phyloP scores from a whole-genome alignment of 495 filamentous ascomycete genomes.

The Neurospora terricola region DNA sequence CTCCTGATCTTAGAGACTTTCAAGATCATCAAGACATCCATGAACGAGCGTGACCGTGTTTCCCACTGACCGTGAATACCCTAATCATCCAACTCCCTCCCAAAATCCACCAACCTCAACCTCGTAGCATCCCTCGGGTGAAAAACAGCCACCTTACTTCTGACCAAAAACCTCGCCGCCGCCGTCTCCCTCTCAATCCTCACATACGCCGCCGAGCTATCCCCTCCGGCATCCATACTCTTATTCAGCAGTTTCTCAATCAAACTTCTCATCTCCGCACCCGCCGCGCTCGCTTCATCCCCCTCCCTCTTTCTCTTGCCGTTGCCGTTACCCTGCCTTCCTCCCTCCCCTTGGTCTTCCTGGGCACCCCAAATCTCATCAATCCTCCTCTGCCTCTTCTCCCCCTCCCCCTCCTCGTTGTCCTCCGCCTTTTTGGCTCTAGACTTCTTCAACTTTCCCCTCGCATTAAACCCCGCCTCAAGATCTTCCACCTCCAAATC shows the following conservation, averaged over 20 bases:
- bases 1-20: too few relatives aligned
- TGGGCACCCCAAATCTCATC: conserved; percentile 56
- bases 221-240: conserved; percentile 50
- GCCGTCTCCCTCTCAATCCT: conserved; percentile 66
- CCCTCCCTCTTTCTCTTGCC: conserved; percentile 21
- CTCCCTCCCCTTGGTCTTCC: conserved; percentile 10
- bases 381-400: conserved; percentile 56
- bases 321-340: background rate
- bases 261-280: conserved; percentile 55
- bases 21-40: too few relatives aligned
- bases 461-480: conserved; percentile 60
- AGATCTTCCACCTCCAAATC: conserved; percentile 48
- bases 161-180: conserved; percentile 69
- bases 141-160: conserved; percentile 76
- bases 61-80: too few relatives aligned
- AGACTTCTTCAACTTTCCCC: conserved; percentile 58
- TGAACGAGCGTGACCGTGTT: too few relatives aligned
- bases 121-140: conserved; percentile 72
- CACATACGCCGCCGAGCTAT: conserved; percentile 53
- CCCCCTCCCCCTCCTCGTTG: conserved; percentile 18
- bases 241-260: conserved; percentile 51
- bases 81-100: conserved; percentile 59
- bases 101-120: conserved; percentile 76
- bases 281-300: conserved; percentile 56
- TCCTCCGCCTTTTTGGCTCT: conserved; percentile 23